Base-by-base conservation (phyloP, 1,284 basidiomycete genomes). In the Paramarasmius palmivorus region DNA sequence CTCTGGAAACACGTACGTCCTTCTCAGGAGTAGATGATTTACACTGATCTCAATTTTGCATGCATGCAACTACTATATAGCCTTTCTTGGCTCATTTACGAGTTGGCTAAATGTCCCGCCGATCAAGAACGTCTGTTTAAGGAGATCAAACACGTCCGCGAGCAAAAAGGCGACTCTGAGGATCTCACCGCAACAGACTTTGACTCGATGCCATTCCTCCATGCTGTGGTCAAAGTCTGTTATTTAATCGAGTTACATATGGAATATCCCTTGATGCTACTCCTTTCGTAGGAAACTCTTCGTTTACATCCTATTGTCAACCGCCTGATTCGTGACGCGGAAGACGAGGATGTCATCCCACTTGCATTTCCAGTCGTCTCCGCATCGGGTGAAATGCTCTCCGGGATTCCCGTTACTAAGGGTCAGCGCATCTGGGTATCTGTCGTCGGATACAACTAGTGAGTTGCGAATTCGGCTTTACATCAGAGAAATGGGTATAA, bases 181-280 rank as follows among this genome's bases (percentile, higher is more conserved):
- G 65, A 63, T 9, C 60, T 68, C 40, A 59, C 57, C 36, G 55
- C 62, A 3, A 59, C 61, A 9, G 69, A 71, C 49, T 59, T 66
- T 8, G 66, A 71, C 45, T 57, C 53, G 1, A 65, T 71, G 65
- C 57, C 52, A 5, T 61, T 44, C 25, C 40, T 63, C 29, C 56
- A 56, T 3, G 64, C 63, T 1, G 51, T 58, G 3, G 56, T 66
- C 23, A 65, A 65, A 56, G 64, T 63, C 22, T 19, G 19, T 29
- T 38, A 7, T 25, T 7, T 6, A 12, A 6, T 32, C 35, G n/a
- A 26, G 7, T 35, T 25, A 4, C 9, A n/a, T n/a, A n/a, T 14
- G 17, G 1, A 32, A 22, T 32, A 29, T 8, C n/a, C n/a, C 19
- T 12, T 8, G 15, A 32, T 17, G n/a, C n/a, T n/a, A 6, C 12